A percentile compares a stretch with the other conserved stretches of the same genome.
Evolutionary conservation across 768 basidiomycete species (phyloP).

Genomic region (Chalciporus piperatus): DNA sequence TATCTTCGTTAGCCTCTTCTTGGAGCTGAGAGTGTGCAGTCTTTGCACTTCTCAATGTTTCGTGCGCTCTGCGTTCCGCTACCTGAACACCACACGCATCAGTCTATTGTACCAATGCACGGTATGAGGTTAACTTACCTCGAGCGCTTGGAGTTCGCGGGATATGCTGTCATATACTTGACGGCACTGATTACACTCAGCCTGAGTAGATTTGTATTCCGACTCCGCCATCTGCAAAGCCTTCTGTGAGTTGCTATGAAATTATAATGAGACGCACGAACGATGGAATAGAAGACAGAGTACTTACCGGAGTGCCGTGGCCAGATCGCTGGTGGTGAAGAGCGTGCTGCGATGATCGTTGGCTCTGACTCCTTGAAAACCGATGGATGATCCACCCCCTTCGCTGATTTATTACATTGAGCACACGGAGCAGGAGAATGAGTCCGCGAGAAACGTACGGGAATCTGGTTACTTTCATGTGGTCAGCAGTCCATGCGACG

Average conservation of each 20-base stretch:
- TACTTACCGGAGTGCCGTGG: slow-evolving; percentile 46
- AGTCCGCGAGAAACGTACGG: slow-evolving; percentile 41
- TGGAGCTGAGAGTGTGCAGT: slow-evolving; percentile 41
- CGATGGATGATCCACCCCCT: slow-evolving; percentile 60
- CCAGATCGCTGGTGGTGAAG: slow-evolving; percentile 51
- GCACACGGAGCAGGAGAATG: background rate
- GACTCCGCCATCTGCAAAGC: slow-evolving; percentile 38
- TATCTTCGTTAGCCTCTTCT: slow-evolving; percentile 64
- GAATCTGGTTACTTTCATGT: slow-evolving; percentile 61
- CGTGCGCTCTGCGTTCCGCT: slow-evolving; percentile 21
- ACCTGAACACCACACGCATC: slow-evolving; percentile 9
- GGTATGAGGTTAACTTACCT: slow-evolving; percentile 27
- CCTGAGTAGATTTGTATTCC: slow-evolving; percentile 32
- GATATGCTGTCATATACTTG: slow-evolving; percentile 30
- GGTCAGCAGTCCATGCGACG: slow-evolving; percentile 60
- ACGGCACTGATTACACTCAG: slow-evolving; percentile 28
- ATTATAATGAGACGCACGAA: background rate
- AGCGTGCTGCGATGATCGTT: slow-evolving; percentile 44
- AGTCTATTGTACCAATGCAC: background rate
- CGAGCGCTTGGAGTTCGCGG: slow-evolving; percentile 30
- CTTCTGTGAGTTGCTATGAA: slow-evolving; percentile 45
- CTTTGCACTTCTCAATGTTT: slow-evolving; percentile 34
- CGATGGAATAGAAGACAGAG: background rate
- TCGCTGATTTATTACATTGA: slow-evolving; percentile 41
- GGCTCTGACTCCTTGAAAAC: slow-evolving; percentile 28